Evolutionary conservation across 805 yeast genomes (phyloP).

Genomic region (Nakazawaea wyomingensis): DNA sequence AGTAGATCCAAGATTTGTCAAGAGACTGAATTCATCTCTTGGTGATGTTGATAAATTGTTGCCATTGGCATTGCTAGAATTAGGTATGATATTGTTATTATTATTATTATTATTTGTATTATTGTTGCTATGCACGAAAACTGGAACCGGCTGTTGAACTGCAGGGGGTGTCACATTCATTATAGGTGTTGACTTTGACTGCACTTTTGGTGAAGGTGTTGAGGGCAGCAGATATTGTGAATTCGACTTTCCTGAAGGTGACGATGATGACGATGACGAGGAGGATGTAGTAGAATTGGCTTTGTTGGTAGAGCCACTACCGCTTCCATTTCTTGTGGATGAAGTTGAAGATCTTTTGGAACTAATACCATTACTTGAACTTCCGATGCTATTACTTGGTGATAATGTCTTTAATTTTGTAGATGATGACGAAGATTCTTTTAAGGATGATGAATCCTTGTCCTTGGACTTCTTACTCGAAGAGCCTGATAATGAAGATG

Average conservation of each 20-base stretch:
- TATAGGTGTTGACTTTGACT: slow-evolving; percentile 6
- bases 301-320: too few species aligned
- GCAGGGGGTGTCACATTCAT: slow-evolving; percentile 13
- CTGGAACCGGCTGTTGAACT: slow-evolving; percentile 15
- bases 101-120: slow-evolving; percentile 14
- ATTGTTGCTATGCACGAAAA: slow-evolving; percentile 8
- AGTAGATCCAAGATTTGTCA: slow-evolving; percentile 33
- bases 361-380: neutral
- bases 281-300: too few species aligned
- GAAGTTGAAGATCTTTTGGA: neutral
- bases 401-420: slow-evolving; percentile 21
- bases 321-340: slow-evolving; percentile 8
- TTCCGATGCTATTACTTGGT: neutral
- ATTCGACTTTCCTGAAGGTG: neutral
- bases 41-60: neutral
- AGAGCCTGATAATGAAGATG: slow-evolving; percentile 13
- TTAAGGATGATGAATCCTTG: slow-evolving; percentile 14
- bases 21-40: slow-evolving; percentile 13
- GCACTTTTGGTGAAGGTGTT: slow-evolving; percentile 7
- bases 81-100: slow-evolving; percentile 4
- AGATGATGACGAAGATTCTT: too few species aligned
- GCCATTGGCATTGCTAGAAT: slow-evolving; percentile 10
- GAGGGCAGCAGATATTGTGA: neutral
- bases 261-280: slow-evolving; percentile 1
- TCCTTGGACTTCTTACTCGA: slow-evolving; percentile 3